Base-by-base conservation (phyloP, 2,329 filamentous ascomycete species). In the Rutstroemia sydowiana region DNA sequence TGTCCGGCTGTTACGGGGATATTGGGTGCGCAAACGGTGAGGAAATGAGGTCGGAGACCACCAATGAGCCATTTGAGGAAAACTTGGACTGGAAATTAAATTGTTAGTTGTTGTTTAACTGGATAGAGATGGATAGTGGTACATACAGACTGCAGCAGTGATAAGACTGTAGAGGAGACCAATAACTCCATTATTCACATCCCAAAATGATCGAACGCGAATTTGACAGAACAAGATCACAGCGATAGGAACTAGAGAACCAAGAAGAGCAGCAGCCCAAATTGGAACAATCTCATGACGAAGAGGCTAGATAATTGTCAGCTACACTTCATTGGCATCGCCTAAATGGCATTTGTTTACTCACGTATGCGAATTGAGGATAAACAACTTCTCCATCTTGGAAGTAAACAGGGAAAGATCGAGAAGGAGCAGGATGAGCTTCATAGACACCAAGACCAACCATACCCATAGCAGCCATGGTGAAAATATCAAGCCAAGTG, bases 11-110 rank as follows among this genome's bases (percentile, higher is more conserved):
- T 74, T 14, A 68, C 59, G 3, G 68, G 69, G 32, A 68, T 66
- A 42, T 71, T 74, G 1, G 84, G 85, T 65, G 83, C 77, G 74
- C 84, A 88, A 48, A 86, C 83, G 20, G 73, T 75, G 18, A 88
- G 74, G 70, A 88, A 88, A 66, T 87, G 81, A 1, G 85, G 85
- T n/a, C 84, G 76, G 18, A 85, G 70, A 13, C 84, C 85, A 13
- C 85, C 85, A 56, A 89, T 87, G 39, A 88, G 76, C 76, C 78
- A 84, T 69, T 89, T 89, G 65, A 88, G 61, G 63, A 88, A 84
- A 58, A 88, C 84, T 63, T 89, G 85, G 70, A 89, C 87, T 39
- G 16, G 8, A 18, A 18, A n/a, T n/a, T 5, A 8, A 5, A 5
- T 7, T 20, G 16, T 39, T 18, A 39, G 36, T 39, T 13, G 14